Evolutionary conservation across 768 basidiomycete species (phyloP).

Genomic region (Rhodotorula toruloides): DNA sequence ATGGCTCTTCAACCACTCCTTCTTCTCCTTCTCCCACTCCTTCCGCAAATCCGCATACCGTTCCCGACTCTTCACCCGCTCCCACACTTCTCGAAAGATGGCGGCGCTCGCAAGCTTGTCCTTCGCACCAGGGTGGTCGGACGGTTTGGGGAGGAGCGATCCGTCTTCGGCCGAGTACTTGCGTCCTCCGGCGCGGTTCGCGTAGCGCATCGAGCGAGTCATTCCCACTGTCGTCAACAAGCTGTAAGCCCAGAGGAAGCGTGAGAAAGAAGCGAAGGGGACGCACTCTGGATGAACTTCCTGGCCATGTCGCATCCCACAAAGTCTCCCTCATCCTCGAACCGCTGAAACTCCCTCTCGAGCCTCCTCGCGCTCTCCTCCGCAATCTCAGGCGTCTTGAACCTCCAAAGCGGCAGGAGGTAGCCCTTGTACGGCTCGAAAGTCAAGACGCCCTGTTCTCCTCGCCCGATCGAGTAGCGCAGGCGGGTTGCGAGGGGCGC

Average conservation of each 20-base stretch:
- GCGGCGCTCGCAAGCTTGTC: conserved; percentile 17
- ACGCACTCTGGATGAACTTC: conserved; percentile 29
- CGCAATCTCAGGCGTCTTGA: conserved; percentile 12
- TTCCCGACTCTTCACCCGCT: conserved; percentile 9
- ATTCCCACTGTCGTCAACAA: conserved; percentile 4
- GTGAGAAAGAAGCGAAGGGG: not conserved
- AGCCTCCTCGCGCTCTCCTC: not conserved
- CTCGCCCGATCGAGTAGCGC: conserved; percentile 16
- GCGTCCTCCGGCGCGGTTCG: conserved; percentile 22
- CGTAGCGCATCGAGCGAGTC: conserved; percentile 31
- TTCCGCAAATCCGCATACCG: conserved; percentile 4
- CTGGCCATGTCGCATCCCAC: conserved; percentile 28
- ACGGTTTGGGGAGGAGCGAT: conserved; percentile 2
- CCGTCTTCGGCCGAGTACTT: conserved; percentile 22
- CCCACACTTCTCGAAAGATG: conserved; percentile 24
- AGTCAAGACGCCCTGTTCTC: conserved; percentile 30
- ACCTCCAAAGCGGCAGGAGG: conserved; percentile 27
- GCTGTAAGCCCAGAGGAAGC: not conserved
- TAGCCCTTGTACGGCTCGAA: conserved; percentile 28
- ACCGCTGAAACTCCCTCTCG: conserved; percentile 5
- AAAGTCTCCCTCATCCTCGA: conserved; percentile 14
- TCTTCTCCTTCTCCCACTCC: conserved; percentile 20
- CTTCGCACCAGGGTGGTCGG: conserved; percentile 7
- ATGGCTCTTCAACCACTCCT: conserved; percentile 10
- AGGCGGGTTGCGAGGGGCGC: not conserved